These are phyloP conservation scores for Aegilops longissima DNA, from an alignment of 176 grass and related monocot species.

Conservation along the genomic window DNA sequence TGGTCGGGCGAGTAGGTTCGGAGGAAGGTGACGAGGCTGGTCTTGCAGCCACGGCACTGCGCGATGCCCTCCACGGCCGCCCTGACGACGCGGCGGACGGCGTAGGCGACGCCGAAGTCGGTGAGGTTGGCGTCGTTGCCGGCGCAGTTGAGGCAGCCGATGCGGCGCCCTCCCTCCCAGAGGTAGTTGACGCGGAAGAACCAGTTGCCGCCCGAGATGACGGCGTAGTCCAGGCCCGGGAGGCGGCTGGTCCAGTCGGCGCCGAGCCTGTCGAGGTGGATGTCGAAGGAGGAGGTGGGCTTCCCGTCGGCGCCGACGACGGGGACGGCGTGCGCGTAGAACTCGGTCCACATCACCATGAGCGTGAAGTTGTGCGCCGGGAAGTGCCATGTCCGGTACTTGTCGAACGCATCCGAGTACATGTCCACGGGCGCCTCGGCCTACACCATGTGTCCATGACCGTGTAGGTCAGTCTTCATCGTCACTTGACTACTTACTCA, in stretches of 20 bases:
- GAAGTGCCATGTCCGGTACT: slow-evolving; percentile 56
- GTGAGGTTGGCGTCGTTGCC: slow-evolving; percentile 13
- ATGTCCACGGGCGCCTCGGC: slow-evolving; percentile 43
- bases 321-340: slow-evolving; percentile 37
- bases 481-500: too few relatives aligned
- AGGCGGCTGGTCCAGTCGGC: slow-evolving; percentile 45
- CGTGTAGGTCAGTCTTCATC: too few relatives aligned
- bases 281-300: slow-evolving; percentile 41
- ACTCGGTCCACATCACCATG: slow-evolving; percentile 68
- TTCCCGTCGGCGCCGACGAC: slow-evolving; percentile 30
- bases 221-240: slow-evolving; percentile 43
- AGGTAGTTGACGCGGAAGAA: slow-evolving; percentile 59
- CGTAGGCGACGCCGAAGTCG: slow-evolving; percentile 18
- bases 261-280: slow-evolving; percentile 66
- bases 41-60: slow-evolving; percentile 30
- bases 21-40: slow-evolving; percentile 34
- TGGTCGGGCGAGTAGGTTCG: slow-evolving; percentile 60
- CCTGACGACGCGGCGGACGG: slow-evolving; percentile 37
- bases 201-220: slow-evolving; percentile 75
- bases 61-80: slow-evolving; percentile 44
- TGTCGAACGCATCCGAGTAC: slow-evolving; percentile 39
- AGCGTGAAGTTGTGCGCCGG: slow-evolving; percentile 66
- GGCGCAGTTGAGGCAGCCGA: slow-evolving; percentile 53
- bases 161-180: slow-evolving; percentile 30
- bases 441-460: background rate